Percentiles rank a stretch among this genome's conserved stretches.
These are phyloP conservation scores for Trichophyton equinum DNA, from an alignment of 2,329 filamentous ascomycete genomes.

Conservation along the genomic window DNA sequence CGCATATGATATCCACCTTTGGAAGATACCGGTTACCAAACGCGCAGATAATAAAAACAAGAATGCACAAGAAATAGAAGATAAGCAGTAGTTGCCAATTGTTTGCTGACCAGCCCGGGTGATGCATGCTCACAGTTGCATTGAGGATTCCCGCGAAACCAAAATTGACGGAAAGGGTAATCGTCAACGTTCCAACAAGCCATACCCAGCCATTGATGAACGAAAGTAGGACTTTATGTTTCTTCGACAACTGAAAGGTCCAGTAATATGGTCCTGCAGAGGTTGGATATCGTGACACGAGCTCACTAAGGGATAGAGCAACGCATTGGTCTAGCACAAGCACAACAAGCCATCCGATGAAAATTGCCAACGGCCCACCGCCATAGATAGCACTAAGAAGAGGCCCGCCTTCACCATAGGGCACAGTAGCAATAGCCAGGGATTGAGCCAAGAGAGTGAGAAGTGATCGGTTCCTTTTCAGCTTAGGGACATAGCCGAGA, in stretches of 20 bases:
- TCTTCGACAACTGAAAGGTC: constrained; percentile 39
- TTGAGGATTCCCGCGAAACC: constrained; percentile 14
- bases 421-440: constrained; percentile 49
- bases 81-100: too few relatives aligned
- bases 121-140: too few relatives aligned
- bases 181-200: too few relatives aligned
- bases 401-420: constrained; percentile 34
- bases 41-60: too few relatives aligned
- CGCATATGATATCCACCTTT: too few relatives aligned
- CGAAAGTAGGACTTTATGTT: constrained; percentile 10
- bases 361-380: constrained; percentile 39
- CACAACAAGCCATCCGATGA: too few relatives aligned
- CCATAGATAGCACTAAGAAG: constrained; percentile 33
- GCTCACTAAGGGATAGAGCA: constrained; percentile 36
- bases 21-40: too few relatives aligned
- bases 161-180: constrained; percentile 40
- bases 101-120: too few relatives aligned
- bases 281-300: constrained; percentile 42
- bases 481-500: too few relatives aligned
- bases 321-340: too few relatives aligned
- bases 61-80: too few relatives aligned
- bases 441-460: constrained; percentile 50
- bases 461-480: not conserved
- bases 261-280: constrained; percentile 44
- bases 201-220: too few relatives aligned